phyloP scores from a whole-genome alignment of 495 filamentous ascomycete species.

The Acidiella bohemica region DNA sequence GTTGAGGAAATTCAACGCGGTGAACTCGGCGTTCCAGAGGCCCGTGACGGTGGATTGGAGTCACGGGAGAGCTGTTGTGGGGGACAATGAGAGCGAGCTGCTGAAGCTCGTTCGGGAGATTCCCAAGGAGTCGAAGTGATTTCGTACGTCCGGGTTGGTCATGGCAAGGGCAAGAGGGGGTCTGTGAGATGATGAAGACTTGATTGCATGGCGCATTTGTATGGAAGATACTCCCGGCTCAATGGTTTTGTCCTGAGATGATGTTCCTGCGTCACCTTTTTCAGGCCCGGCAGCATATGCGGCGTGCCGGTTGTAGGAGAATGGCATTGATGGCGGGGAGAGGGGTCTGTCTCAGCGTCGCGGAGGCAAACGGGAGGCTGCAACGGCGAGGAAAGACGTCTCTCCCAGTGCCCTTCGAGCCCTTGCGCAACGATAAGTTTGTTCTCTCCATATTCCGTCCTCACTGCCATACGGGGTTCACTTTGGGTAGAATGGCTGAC shows the following conservation, averaged over 20 bases:
- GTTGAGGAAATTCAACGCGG: conserved; percentile 49
- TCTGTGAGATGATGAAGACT: neutral
- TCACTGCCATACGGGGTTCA: too few species aligned
- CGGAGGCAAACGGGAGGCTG: conserved; percentile 1
- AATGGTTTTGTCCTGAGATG: too few species aligned
- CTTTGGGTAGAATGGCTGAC: too few species aligned
- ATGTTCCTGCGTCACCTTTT: too few species aligned
- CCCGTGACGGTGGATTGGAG: conserved; percentile 88
- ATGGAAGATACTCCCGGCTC: neutral
- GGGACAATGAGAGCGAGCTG: conserved; percentile 72
- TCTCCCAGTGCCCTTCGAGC: neutral
- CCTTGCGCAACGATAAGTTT: too few species aligned
- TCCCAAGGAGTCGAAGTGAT: conserved; percentile 33
- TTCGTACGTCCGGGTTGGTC: too few species aligned
- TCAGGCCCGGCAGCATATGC: too few species aligned
- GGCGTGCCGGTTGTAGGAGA: neutral
- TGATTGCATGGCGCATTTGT: neutral
- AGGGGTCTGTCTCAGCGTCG: conserved; percentile 1
- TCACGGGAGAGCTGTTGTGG: conserved; percentile 65
- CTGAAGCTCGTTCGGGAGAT: conserved; percentile 56
- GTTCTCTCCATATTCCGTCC: too few species aligned
- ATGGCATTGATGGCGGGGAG: conserved; percentile 7
- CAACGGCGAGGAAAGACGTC: neutral
- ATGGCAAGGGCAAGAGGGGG: too few species aligned
- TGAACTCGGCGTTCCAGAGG: conserved; percentile 45